These are phyloP conservation scores for Hymenoscyphus repandus DNA, from an alignment of 2,329 filamentous ascomycete genomes.

Conservation along the genomic window DNA sequence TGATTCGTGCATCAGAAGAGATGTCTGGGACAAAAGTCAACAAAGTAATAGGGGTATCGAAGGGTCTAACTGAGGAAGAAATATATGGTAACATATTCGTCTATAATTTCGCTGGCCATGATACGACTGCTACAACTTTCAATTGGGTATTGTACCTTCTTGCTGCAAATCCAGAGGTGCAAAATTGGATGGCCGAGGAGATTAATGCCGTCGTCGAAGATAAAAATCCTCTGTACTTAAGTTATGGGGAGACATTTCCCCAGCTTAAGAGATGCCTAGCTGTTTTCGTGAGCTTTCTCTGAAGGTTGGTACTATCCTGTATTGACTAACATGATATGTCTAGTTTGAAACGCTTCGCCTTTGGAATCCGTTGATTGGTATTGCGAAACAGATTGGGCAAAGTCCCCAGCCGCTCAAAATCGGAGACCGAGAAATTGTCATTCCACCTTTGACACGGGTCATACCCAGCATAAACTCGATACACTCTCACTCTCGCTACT, in stretches of 20 bases:
- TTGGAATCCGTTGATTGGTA: neutral
- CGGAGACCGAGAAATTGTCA: too few relatives aligned
- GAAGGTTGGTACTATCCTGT: too few relatives aligned
- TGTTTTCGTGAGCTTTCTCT: neutral
- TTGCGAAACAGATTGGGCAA: too few relatives aligned
- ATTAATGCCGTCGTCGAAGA: neutral
- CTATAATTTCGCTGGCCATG: neutral
- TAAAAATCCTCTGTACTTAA: neutral
- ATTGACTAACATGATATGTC: neutral
- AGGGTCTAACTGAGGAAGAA: neutral
- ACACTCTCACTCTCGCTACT: too few relatives aligned
- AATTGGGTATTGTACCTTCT: neutral
- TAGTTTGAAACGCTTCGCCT: neutral
- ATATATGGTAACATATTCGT: slow-evolving; percentile 1
- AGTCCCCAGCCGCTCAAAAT: too few relatives aligned
- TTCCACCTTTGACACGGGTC: too few relatives aligned
- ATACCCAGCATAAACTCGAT: too few relatives aligned
- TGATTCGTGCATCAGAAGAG: neutral
- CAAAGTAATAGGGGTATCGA: neutral
- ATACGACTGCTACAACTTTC: neutral
- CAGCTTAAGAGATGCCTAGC: neutral
- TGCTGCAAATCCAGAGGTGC: neutral
- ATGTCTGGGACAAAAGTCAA: neutral
- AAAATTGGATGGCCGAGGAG: neutral
- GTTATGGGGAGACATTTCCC: neutral